Evolutionary conservation across 2,329 filamentous ascomycete genomes (phyloP).

Genomic region (Dactylonectria estremocensis): DNA sequence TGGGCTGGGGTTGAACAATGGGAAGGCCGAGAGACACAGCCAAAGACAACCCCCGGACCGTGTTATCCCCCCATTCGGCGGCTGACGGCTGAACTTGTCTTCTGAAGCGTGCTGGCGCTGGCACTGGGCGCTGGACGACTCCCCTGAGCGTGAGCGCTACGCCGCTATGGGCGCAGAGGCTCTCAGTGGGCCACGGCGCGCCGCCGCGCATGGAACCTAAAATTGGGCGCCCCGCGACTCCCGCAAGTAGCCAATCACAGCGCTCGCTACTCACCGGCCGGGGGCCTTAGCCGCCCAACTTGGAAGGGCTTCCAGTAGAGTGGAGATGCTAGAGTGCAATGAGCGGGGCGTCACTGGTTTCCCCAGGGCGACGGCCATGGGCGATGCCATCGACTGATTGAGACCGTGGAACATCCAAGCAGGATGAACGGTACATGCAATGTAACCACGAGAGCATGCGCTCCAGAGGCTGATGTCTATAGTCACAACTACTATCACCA

Average conservation of each 20-base stretch:
- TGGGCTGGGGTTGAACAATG: constrained; percentile 30
- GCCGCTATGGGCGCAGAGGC: constrained; percentile 28
- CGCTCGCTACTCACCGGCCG: constrained; percentile 1
- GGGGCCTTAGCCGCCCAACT: constrained; percentile 46
- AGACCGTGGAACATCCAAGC: neutral
- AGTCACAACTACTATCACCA: neutral
- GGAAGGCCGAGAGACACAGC: constrained; percentile 30
- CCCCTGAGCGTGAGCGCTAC: constrained; percentile 42
- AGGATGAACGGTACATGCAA: neutral
- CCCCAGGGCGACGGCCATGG: neutral
- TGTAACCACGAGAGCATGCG: neutral
- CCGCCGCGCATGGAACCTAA: constrained; percentile 42
- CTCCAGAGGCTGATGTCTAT: neutral
- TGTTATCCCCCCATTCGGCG: constrained; percentile 45
- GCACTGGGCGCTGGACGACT: constrained; percentile 15
- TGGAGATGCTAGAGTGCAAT: constrained; percentile 26
- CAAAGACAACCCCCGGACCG: constrained; percentile 15
- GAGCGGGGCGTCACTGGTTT: constrained; percentile 20
- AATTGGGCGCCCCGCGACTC: constrained; percentile 46
- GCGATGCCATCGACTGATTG: too few relatives aligned
- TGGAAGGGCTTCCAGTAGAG: constrained; percentile 31
- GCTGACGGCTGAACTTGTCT: constrained; percentile 27
- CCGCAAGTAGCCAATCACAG: constrained; percentile 36
- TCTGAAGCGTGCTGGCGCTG: neutral
- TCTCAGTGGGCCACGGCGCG: constrained; percentile 35